phyloP scores from a whole-genome alignment of 2,329 filamentous ascomycete species.

The Fusarium sacchari region DNA sequence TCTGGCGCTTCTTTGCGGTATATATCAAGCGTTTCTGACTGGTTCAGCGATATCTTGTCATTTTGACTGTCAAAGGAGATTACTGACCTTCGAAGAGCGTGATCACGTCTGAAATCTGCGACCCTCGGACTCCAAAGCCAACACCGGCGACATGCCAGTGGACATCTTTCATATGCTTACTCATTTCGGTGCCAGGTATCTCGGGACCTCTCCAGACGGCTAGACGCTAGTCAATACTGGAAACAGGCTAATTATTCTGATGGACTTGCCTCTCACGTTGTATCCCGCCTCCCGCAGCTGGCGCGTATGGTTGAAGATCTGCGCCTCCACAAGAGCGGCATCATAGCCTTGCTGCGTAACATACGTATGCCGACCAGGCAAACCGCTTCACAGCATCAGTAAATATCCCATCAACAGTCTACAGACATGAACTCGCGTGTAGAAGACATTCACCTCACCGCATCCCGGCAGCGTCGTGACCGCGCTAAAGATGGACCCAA shows the following conservation, averaged over 20 bases:
- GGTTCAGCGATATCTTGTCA: rapidly evolving
- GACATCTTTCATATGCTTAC: neutral
- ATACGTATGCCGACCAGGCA: conserved; percentile 5
- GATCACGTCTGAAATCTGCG: neutral
- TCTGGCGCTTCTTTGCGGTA: neutral
- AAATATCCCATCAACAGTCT: rapidly evolving
- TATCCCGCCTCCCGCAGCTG: conserved; percentile 1
- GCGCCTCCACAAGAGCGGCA: neutral
- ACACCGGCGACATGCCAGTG: conserved; percentile 6
- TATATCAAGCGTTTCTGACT: neutral
- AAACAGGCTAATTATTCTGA: rapidly evolving
- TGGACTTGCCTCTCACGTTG: neutral
- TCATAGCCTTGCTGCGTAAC: conserved; percentile 9
- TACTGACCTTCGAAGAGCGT: neutral
- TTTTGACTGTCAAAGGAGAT: rapidly evolving
- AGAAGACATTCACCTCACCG: conserved; percentile 8
- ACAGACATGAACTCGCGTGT: neutral
- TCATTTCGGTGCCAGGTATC: neutral
- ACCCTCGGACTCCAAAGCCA: conserved; percentile 9
- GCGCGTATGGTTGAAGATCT: conserved; percentile 17
- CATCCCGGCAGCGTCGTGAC: neutral
- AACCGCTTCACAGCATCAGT: neutral
- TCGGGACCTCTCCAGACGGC: conserved; percentile 15
- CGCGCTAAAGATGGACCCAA: neutral
- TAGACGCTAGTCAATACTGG: rapidly evolving